A percentile compares a stretch with the other conserved stretches of the same genome.
phyloP scores from a whole-genome alignment of 2,329 filamentous ascomycete species.

The Pseudogymnoascus sp. region DNA sequence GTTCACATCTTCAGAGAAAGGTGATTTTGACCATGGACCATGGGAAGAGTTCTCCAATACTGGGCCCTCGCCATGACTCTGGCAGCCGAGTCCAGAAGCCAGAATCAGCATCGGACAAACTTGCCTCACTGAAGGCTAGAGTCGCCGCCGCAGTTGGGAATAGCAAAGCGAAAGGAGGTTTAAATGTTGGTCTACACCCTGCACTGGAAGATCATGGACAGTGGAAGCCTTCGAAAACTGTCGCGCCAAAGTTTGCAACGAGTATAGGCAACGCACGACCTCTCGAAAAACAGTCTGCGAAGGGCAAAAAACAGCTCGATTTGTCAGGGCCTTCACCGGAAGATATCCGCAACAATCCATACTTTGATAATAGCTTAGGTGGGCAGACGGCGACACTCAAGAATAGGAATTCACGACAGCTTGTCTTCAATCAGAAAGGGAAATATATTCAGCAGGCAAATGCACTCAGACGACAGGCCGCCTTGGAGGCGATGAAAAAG shows the following conservation, averaged over 20 bases:
- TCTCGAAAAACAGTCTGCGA: conserved; percentile 29
- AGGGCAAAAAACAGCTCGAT: conserved; percentile 43
- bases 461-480: conserved; percentile 76
- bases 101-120: conserved; percentile 51
- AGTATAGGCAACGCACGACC: conserved; percentile 33
- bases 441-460: conserved; percentile 96
- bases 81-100: conserved; percentile 45
- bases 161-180: conserved; percentile 36
- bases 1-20: background rate
- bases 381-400: conserved; percentile 49
- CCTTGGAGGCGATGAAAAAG: conserved; percentile 89
- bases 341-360: conserved; percentile 63
- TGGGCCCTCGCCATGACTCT: conserved; percentile 48
- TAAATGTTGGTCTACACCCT: conserved; percentile 44
- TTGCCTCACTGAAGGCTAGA: conserved; percentile 71
- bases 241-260: conserved; percentile 31
- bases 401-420: conserved; percentile 60
- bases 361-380: conserved; percentile 65
- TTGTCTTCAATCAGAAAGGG: conserved; percentile 89
- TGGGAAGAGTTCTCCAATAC: conserved; percentile 38
- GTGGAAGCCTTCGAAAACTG: conserved; percentile 35
- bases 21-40: conserved; percentile 41
- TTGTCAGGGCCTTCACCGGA: conserved; percentile 48
- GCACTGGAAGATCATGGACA: conserved; percentile 53
- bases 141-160: conserved; percentile 64